Evolutionary conservation across 148 eudicot genomes (phyloP).

Genomic region (Heliosperma pusillum): DNA sequence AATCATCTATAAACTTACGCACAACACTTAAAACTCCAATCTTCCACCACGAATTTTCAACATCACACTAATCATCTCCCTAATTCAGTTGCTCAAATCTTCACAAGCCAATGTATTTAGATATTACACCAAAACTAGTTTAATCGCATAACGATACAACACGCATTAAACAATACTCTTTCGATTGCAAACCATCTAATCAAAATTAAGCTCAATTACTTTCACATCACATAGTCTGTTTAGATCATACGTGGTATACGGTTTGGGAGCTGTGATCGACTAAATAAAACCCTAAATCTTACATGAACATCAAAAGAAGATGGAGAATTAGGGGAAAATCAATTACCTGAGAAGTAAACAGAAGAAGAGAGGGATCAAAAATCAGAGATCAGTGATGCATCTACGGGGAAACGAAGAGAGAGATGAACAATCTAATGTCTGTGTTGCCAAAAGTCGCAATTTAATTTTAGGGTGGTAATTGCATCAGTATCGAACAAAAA

Average conservation of each 20-base stretch:
- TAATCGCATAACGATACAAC: background rate
- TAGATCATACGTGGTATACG: background rate
- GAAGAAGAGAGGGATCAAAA: conserved; percentile 1
- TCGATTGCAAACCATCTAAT: no score
- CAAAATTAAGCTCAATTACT: background rate
- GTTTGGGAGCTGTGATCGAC: background rate
- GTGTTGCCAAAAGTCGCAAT: background rate
- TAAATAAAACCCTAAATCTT: background rate
- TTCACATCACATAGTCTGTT: background rate
- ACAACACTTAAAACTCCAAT: background rate
- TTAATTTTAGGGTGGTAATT: background rate
- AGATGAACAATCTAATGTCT: background rate
- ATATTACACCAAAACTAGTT: background rate
- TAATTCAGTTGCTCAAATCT: background rate
- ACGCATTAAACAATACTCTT: background rate
- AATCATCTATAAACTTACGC: background rate
- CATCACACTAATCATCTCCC: background rate
- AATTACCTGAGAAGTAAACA: background rate
- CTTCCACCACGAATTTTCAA: background rate
- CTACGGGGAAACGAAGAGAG: background rate
- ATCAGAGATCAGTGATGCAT: conserved; percentile 12
- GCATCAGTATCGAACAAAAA: background rate
- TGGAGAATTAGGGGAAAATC: background rate
- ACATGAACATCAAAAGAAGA: background rate
- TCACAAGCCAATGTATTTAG: background rate